Base-by-base conservation (phyloP, 139 green algal genomes). In the Chlamydomonas eustigma region DNA sequence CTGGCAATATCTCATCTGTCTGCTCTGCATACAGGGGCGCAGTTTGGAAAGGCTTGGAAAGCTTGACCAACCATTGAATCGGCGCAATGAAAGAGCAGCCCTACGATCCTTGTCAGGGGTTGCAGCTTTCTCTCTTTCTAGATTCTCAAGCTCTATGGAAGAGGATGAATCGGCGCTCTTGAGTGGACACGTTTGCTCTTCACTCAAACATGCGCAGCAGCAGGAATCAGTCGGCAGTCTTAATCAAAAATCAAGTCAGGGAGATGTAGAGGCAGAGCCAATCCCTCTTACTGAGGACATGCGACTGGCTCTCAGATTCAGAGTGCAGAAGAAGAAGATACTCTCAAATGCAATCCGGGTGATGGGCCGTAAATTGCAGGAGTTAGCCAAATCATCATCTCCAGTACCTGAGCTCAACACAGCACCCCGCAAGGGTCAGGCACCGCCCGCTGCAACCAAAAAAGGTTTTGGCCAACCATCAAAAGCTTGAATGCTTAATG, bases 291-390 rank as follows among this genome's bases (percentile, higher is more conserved):
- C 76, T 12, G 39, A 52, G 1, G 88, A 93, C 12, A 72, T 89
- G 78, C n/a, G 52, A 69, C 63, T 89, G 32, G 89, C 88, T 0
- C 52, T 94, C 24, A 71, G 73, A 5, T 93, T 94, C 36, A 69
- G 89, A 0, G 39, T 77, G 12, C 83, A 88, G 3, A 92, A 89
- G 76, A 94, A 94, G 80, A 32, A 50, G 39, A 64, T 90, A 25
- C 80, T 93, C 64, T 25, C 81, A 3, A 34, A 75, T 0, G 79
- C 84, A 2, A 77, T 93, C 3, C 37, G 75, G 3, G 30, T 32
- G 4, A 71, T 91, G 34, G 75, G 70, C 0, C 70, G 80, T 73
- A 31, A 51, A n/a, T 22, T 82, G 36, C 70, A 83, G 75, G 39
- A 50, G 39, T 30, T 82, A 31, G 36, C 30, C n/a, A 31, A 82